phyloP scores from a whole-genome alignment of 148 eudicot genomes.

The Chenopodium suecicum region DNA sequence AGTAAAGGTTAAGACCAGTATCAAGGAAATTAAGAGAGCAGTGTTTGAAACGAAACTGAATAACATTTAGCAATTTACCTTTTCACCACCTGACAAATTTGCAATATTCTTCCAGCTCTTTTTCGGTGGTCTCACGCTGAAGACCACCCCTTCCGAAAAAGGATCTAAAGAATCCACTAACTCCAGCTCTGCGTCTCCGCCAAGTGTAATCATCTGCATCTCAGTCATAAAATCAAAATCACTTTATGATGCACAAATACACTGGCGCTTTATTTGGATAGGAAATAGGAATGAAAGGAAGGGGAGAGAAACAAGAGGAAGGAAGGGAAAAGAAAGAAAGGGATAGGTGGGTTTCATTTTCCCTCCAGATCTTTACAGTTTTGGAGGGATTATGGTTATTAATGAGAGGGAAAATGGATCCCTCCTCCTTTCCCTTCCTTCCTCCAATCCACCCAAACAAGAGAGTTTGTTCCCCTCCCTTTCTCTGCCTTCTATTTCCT shows the following conservation, averaged over 20 bases:
- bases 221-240: slow-evolving; percentile 1
- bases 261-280: too few species aligned
- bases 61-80: slow-evolving; percentile 44
- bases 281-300: too few species aligned
- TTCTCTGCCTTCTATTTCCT: too few species aligned
- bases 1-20: not conserved
- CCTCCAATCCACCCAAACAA: too few species aligned
- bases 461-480: too few species aligned
- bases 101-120: slow-evolving; percentile 99
- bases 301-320: too few species aligned
- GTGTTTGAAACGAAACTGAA: not conserved
- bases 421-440: too few species aligned
- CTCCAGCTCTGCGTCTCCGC: slow-evolving; percentile 98
- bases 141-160: slow-evolving; percentile 96
- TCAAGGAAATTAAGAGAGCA: not conserved
- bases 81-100: slow-evolving; percentile 97
- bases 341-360: too few species aligned
- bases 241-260: not conserved
- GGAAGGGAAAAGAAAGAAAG: too few species aligned
- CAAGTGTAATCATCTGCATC: slow-evolving; percentile 94
- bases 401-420: too few species aligned
- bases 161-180: slow-evolving; percentile 98
- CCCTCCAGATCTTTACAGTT: too few species aligned
- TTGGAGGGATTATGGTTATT: too few species aligned
- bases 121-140: slow-evolving; percentile 97